Base-by-base conservation (phyloP, 495 filamentous ascomycete species). In the Aspergillus hancockii region DNA sequence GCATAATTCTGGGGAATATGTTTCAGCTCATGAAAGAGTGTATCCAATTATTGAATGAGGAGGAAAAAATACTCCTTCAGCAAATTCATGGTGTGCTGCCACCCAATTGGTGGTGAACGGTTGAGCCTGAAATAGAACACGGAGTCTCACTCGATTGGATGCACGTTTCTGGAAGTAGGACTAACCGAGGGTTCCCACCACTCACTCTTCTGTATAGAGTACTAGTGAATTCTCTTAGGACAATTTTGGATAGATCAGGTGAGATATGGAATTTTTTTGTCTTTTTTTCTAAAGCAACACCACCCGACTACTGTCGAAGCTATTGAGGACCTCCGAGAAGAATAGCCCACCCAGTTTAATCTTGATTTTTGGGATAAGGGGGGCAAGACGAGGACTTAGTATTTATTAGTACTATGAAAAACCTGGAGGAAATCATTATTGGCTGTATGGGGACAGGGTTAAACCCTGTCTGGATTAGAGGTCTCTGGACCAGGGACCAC, bases 91-190 rank as follows among this genome's bases (percentile, higher is more conserved):
- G 21, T 23, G 43, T 47, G 43, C 43, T 19, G 41, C 18, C 18
- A 45, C 18, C n/a, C 41, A n/a, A 45, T 47, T 47, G 18, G 43
- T 47, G 8, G 23, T 16, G 19, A 23, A 47, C 8, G 43, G 19
- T 23, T 47, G 19, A 23, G 19, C 12, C 43, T 47, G 43, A 47
- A 47, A 47, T 47, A 47, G 43, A 47, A 47, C 43, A 47, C 19
- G 8, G 18, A 45, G 41, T 45, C 18, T 21, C 41, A 21, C 41
- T 18, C 41, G 7, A 45, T 45, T 45, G 41, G 43, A 23, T 47
- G 23, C 18, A 23, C 23, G 16, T 47, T 23, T n/a, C 23, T 45
- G 18, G n/a, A 10, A 16, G 18, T 19, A 14, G 41, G 2, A 21
- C 8, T 45, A 45, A 8, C 8, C 19, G 21, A n/a, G 9, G 38